Conservation (phyloP, 768 basidiomycete genomes). For the Lactarius sanguifluus region DNA sequence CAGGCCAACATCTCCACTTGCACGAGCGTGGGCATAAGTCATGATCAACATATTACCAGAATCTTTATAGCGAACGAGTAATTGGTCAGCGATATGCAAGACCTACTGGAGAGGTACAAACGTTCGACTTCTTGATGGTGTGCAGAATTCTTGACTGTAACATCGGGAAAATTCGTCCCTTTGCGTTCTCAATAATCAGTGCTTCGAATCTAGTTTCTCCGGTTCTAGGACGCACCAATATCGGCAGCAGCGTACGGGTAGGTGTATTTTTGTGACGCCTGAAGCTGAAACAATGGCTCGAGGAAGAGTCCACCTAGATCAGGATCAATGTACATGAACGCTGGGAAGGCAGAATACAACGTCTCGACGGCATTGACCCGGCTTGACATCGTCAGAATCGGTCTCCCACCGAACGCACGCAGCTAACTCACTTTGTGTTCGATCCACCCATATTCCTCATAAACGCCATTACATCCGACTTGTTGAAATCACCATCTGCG, state of each 20-base stretch:
- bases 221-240: slow-evolving; percentile 25
- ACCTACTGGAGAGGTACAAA: neutral
- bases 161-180: slow-evolving; percentile 14
- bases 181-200: neutral
- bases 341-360: slow-evolving; percentile 49
- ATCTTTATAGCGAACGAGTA: slow-evolving; percentile 19
- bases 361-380: slow-evolving; percentile 54
- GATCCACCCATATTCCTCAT: slow-evolving; percentile 38
- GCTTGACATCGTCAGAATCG: slow-evolving; percentile 5
- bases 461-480: slow-evolving; percentile 51
- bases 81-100: neutral
- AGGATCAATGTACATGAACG: slow-evolving; percentile 55
- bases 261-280: slow-evolving; percentile 24
- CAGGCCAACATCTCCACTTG: slow-evolving; percentile 31
- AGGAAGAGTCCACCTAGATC: slow-evolving; percentile 39
- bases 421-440: neutral
- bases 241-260: slow-evolving; percentile 26
- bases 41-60: slow-evolving; percentile 41
- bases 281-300: slow-evolving; percentile 31
- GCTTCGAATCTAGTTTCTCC: no score
- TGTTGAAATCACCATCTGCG: slow-evolving; percentile 49
- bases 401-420: neutral
- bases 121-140: slow-evolving; percentile 16
- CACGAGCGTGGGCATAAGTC: slow-evolving; percentile 34
- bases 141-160: neutral